A percentile compares a stretch with the other conserved stretches of the same genome.
phyloP scores from a whole-genome alignment of 2,329 filamentous ascomycete species.

The Colletotrichum gigasporum region DNA sequence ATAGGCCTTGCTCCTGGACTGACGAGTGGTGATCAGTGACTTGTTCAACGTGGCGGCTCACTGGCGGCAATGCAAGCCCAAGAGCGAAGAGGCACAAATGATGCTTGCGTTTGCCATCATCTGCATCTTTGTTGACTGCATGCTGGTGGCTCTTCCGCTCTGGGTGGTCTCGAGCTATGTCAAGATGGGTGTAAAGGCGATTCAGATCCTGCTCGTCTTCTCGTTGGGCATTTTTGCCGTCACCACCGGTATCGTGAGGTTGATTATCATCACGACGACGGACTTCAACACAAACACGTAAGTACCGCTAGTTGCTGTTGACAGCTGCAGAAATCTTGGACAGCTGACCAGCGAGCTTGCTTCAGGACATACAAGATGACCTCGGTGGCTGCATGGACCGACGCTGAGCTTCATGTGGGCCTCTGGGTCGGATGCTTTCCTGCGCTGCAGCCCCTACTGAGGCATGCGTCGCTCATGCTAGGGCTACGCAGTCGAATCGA shows the following conservation, averaged over 20 bases:
- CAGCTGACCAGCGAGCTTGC: not conserved
- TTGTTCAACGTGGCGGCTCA: constrained; percentile 10
- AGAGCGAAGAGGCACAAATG: constrained; percentile 38
- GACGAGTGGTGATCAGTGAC: not conserved
- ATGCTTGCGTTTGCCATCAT: constrained; percentile 44
- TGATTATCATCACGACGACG: constrained; percentile 44
- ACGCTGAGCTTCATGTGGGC: constrained; percentile 52
- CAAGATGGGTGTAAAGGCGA: constrained; percentile 42
- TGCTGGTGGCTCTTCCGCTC: constrained; percentile 45
- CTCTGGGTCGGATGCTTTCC: constrained; percentile 54
- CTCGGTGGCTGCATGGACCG: constrained; percentile 48
- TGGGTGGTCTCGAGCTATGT: constrained; percentile 48
- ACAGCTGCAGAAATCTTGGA: too few species aligned
- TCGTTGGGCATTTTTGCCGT: constrained; percentile 48
- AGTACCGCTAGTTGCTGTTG: constrained; percentile 27
- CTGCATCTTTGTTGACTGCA: constrained; percentile 45
- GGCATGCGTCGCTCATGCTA: constrained; percentile 1
- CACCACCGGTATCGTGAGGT: constrained; percentile 48
- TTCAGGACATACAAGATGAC: constrained; percentile 48
- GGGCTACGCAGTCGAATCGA: constrained; percentile 7
- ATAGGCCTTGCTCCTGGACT: not conserved
- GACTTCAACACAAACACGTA: constrained; percentile 43
- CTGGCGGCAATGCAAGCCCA: constrained; percentile 38
- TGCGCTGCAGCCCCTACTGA: constrained; percentile 44
- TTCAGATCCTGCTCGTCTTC: constrained; percentile 48